Base-by-base conservation (phyloP, 352 stramenopile species). In the Globisporangium cylindrosporum region DNA sequence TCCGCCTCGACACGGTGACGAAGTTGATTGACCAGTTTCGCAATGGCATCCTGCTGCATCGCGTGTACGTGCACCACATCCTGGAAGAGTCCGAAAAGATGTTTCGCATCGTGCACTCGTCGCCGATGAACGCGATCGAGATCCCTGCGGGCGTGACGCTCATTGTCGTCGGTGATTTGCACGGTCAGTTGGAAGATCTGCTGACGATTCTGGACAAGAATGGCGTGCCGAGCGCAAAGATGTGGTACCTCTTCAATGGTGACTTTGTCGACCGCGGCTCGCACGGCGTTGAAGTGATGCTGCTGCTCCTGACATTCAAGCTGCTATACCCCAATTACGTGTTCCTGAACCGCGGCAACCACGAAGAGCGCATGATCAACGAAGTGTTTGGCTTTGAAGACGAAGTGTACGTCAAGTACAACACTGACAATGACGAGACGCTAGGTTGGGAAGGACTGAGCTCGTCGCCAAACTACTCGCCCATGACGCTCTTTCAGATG, bases 181-280 rank as follows among this genome's bases (percentile, higher is more conserved):
- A 98, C 65, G 94, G 94, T 0, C 94, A 98, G 59, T 78, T 98
- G 20, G 88, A 97, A 68, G 96, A 99, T 66, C 73, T 99, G 29
- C 86, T 97, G 10, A 96, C 92, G 1, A 98, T 98, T 46, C 84
- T 99, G 51, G 92, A 91, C 63, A 89, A 97, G 72, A 98, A 96
- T 64, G 93, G 93, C 15, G 73, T 95, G 22, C 95, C 96, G 1
- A 93, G 77, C 53, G 67, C 75, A 20, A 94, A 92, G 56, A 98
- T 91, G 54, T 92, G 86, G 81, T 98, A 98, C 73, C 73, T 99
- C 0, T 98, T 99, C 73, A 99, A 99, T 64, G 96, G 96, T 3
- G 95, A 99, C 69, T 98, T 98, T 71, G 96, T 98, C 25, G 96
- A 99, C 76, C 88, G 96, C 1, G 96, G 96, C 4, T 88, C 80